Evolutionary conservation across 257 asterid species (phyloP).

Genomic region (Przewalskia tangutica): DNA sequence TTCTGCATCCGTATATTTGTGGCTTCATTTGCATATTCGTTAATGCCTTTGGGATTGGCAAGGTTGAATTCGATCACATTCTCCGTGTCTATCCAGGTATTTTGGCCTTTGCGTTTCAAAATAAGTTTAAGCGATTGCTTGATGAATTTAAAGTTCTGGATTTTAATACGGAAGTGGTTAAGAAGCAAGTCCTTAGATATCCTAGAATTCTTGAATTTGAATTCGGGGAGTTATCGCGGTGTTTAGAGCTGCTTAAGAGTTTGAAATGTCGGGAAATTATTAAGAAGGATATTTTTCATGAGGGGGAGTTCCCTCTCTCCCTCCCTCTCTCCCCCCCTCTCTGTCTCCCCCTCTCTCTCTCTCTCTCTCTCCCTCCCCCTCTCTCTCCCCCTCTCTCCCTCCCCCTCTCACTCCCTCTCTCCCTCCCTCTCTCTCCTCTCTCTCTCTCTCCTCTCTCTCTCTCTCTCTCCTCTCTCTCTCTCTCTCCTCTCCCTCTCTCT

Average conservation of each 20-base stretch:
- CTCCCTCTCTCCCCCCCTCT: too few relatives aligned
- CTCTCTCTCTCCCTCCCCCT: too few relatives aligned
- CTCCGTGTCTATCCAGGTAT: conserved; percentile 37
- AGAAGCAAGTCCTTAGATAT: conserved; percentile 43
- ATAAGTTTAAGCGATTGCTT: conserved; percentile 42
- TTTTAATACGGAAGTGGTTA: conserved; percentile 36
- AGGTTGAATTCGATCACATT: conserved; percentile 35
- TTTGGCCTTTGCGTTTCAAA: conserved; percentile 38
- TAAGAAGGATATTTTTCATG: conserved; percentile 38
- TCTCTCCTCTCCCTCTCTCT: too few relatives aligned
- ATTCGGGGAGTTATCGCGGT: conserved; percentile 68
- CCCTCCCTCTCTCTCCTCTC: too few relatives aligned
- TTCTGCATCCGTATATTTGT: too few relatives aligned
- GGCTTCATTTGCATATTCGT: too few relatives aligned
- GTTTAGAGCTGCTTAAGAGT: conserved; percentile 51
- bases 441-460: too few relatives aligned
- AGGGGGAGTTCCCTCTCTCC: too few relatives aligned
- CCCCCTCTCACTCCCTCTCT: too few relatives aligned
- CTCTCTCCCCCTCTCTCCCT: too few relatives aligned
- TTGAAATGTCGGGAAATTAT: conserved; percentile 56
- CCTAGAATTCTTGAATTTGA: conserved; percentile 65
- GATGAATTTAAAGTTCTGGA: conserved; percentile 63
- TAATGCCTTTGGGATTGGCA: conserved; percentile 34
- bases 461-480: too few relatives aligned
- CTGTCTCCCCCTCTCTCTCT: too few relatives aligned